Base-by-base conservation (phyloP, 2,329 filamentous ascomycete genomes). In the Penicillium sp. region DNA sequence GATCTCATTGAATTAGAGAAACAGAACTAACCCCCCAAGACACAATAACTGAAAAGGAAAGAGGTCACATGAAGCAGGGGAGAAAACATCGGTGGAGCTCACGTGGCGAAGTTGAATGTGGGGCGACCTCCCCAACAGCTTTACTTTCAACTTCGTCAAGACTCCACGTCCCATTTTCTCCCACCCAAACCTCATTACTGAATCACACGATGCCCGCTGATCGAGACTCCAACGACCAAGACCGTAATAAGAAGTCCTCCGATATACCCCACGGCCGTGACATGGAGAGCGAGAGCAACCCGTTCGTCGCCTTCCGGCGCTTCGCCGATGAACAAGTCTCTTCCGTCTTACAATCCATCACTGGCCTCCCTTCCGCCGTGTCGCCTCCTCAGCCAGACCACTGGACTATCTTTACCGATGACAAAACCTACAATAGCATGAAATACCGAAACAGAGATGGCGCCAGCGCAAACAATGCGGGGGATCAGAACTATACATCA, bases 301-400 rank as follows among this genome's bases (percentile, higher is more conserved):
- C 85, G 0, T 87, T 88, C 73, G 81, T 86, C 58, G 78, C 81
- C 33, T 87, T 88, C 75, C 85, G 86, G 66, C 83, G 82, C 63
- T 86, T 84, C 71, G 83, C 85, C 58, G 85, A 88, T 67, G 81
- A 83, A 51, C 83, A 85, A 59, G 80, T 87, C 66, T 81, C 80
- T 8, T 82, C 81, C 16, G 73, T 88, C 55, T 73, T 87, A 58
- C 82, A 82, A 63, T 80, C 80, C 19, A 75, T 86, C 57, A 81
- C 83, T 59, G 78, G 80, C 30, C 73, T 83, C 45, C 75, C 82
- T 19, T 75, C 78, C 4, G 71, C 71, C 13, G 60, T 73, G 11
- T 65, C 70, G 6, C 63, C 73, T 10, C 74, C 76, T 22, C 70
- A 73, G 13, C 54, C 70, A 26, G 70, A 72, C 52, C 69, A 68